Evolutionary conservation across 495 filamentous ascomycete genomes (phyloP), one percentile per base, ranked within the genome.

Genomic region (Clavariopsis aquatica): DNA sequence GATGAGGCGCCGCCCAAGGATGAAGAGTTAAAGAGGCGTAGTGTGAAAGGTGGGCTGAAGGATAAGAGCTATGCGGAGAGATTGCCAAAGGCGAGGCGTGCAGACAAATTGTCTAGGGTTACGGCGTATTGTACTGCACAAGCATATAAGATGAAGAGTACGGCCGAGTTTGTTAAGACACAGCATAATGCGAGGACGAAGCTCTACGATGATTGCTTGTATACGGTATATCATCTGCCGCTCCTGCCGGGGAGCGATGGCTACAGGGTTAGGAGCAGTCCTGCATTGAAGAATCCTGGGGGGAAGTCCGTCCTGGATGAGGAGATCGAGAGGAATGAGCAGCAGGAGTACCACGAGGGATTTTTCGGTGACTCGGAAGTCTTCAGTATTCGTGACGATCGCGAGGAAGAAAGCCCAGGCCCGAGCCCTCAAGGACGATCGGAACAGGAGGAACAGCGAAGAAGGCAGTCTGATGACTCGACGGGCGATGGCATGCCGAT

Each of bases 141-240:
- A 77, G 89, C 88, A 12, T 97, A 89, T 76, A 93, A 91, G 77
- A 87, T 96, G 80, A 87, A 88, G 69, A 83, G 87, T 26, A 89
- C 91, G 43, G 91, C 91, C 20, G 84, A 89, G 49, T 99, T 99
- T 78, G 82, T 96, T 36, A 90, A 88, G 72, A 90, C 88, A 49
- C 85, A 85, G 71, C 94, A 99, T 81, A 87, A 88, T n/a, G 95
- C 92, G 0, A 85, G 90, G 77, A 96, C 93, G 43, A 99, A 99
- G 75, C 82, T 98, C n/a, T 99, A 99, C 75, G 95, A 98, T 75
- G 95, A 99, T 72, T 98, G 95, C 72, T 81, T 99, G 20, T 99
- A 99, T 70, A 89, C 86, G 5, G 94, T 93, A 29, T 99, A 98
- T 75, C 93, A 98, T 77, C 78, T 96, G 26, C 94, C 94, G 9